phyloP scores from a whole-genome alignment of 805 yeast genomes.

The Pichia nanzhaoensis region DNA sequence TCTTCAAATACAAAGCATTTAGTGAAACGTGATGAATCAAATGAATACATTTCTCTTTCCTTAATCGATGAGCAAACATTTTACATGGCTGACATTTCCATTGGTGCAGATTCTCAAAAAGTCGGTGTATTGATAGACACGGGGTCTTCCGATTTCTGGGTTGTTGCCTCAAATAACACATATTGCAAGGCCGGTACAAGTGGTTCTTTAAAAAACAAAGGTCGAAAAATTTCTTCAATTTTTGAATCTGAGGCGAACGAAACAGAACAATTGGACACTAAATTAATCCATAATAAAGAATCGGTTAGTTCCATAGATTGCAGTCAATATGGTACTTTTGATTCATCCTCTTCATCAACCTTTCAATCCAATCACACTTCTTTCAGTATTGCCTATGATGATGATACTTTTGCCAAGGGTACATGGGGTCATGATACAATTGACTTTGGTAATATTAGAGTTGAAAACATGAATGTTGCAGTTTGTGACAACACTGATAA shows the following conservation, averaged over 20 bases:
- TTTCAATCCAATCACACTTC: slow-evolving; percentile 35
- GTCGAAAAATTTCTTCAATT: background rate
- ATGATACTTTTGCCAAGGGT: slow-evolving; percentile 42
- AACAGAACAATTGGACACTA: too few species aligned
- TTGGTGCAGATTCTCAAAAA: slow-evolving; percentile 55
- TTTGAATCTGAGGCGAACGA: background rate
- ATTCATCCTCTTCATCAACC: slow-evolving; percentile 33
- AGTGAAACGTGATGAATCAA: slow-evolving; percentile 3
- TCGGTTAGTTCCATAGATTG: slow-evolving; percentile 29
- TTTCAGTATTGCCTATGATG: slow-evolving; percentile 43
- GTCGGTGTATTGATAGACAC: slow-evolving; percentile 60
- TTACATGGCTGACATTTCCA: slow-evolving; percentile 37
- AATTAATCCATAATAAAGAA: slow-evolving; percentile 1
- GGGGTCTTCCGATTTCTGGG: slow-evolving; percentile 73
- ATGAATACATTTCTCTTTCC: slow-evolving; percentile 27
- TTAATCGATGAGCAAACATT: slow-evolving; percentile 37
- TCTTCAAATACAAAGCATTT: background rate
- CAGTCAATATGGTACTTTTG: slow-evolving; percentile 42
- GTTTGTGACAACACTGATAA: slow-evolving; percentile 63
- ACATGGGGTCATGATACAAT: slow-evolving; percentile 61
- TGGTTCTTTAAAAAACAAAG: slow-evolving; percentile 11
- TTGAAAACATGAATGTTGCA: slow-evolving; percentile 58
- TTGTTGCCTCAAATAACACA: slow-evolving; percentile 44
- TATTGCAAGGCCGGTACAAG: slow-evolving; percentile 30
- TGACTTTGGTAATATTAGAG: slow-evolving; percentile 39